A percentile compares a stretch with the other conserved stretches of the same genome.
These are phyloP conservation scores for Letharia lupina DNA, from an alignment of 495 filamentous ascomycete genomes.

Conservation along the genomic window DNA sequence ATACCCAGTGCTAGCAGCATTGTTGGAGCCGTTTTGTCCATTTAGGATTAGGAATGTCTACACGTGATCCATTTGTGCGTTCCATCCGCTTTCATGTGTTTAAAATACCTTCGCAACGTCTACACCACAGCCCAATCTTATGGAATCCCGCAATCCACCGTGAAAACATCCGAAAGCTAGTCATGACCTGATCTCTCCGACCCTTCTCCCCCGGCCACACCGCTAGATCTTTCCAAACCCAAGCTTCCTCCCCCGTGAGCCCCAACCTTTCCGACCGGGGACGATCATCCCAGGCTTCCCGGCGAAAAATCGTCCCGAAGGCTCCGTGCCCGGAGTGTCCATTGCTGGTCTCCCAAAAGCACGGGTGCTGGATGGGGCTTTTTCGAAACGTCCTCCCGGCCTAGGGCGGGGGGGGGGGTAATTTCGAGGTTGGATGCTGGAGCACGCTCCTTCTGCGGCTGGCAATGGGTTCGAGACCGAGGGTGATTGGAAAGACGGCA, in stretches of 20 bases:
- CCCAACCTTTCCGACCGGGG: not conserved
- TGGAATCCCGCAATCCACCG: no score
- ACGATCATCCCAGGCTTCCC: not conserved
- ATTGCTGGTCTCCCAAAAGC: not conserved
- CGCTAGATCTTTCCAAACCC: no score
- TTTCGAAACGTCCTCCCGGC: not conserved
- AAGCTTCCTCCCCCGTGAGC: not conserved
- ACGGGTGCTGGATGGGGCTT: not conserved
- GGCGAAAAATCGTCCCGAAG: not conserved
- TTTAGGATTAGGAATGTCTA: not conserved
- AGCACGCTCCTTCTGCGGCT: not conserved
- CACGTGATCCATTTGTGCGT: not conserved
- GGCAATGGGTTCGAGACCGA: not conserved
- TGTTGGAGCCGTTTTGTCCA: not conserved
- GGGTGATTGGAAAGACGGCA: not conserved
- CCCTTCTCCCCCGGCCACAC: no score
- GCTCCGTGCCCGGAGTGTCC: not conserved
- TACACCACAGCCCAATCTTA: no score
- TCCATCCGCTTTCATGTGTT: not conserved
- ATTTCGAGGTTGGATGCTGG: not conserved
- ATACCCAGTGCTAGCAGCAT: slow-evolving; percentile 1
- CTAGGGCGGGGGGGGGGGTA: no score
- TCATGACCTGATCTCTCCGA: no score
- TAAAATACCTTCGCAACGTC: no score
- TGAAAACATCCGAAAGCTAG: no score